Conservation (phyloP, 2,329 filamentous ascomycete genomes). For the Cladosporium velox region DNA sequence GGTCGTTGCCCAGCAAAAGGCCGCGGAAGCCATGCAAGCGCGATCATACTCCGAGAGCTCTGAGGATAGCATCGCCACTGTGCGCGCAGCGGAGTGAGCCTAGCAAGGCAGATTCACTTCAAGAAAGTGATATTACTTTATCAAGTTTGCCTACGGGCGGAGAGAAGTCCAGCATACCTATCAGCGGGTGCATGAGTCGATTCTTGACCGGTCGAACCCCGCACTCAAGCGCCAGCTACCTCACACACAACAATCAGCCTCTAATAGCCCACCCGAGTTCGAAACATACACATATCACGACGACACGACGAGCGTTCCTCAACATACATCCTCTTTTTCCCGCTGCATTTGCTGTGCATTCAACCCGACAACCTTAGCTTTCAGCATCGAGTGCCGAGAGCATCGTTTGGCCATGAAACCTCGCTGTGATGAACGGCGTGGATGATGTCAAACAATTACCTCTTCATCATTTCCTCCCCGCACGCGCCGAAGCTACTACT, state of each 20-base stretch:
- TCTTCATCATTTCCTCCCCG: background rate
- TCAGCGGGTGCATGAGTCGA: background rate
- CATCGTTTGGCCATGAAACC: background rate
- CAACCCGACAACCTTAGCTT: background rate
- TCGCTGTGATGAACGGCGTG: background rate
- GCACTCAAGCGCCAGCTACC: background rate
- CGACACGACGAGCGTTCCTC: slow-evolving; percentile 7
- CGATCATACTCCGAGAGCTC: slow-evolving; percentile 38
- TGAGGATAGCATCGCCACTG: slow-evolving; percentile 35
- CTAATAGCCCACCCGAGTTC: background rate
- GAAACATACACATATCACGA: background rate
- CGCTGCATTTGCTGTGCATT: slow-evolving; percentile 1
- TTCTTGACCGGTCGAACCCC: background rate
- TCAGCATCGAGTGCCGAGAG: background rate
- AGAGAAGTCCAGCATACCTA: background rate
- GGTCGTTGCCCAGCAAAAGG: slow-evolving; percentile 67
- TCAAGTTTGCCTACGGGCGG: background rate
- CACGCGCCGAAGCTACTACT: background rate
- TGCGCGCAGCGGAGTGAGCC: slow-evolving; percentile 27
- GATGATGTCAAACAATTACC: background rate
- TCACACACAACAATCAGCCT: background rate
- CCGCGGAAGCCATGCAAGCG: slow-evolving; percentile 31
- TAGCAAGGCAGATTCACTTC: background rate
- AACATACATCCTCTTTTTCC: background rate
- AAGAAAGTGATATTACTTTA: background rate